A percentile compares a stretch with the other conserved stretches of the same genome.
These are phyloP conservation scores for Pythium insidiosum DNA, from an alignment of 352 stramenopile genomes.

Conservation along the genomic window DNA sequence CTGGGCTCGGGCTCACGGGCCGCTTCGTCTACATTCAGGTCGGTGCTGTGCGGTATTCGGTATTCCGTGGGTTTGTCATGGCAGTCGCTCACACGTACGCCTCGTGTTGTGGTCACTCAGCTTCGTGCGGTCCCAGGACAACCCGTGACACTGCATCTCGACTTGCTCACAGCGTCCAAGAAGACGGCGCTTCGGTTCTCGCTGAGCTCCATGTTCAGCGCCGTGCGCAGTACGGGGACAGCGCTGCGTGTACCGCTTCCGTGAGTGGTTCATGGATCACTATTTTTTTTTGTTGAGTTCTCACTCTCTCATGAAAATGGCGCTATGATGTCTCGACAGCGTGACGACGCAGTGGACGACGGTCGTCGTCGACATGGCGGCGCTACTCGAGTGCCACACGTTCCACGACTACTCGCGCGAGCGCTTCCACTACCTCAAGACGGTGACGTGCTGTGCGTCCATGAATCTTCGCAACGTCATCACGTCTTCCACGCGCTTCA, in stretches of 20 bases:
- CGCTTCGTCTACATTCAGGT: conserved; percentile 71
- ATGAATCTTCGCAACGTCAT: conserved; percentile 67
- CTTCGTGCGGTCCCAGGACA: conserved; percentile 28
- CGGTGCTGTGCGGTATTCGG: neutral
- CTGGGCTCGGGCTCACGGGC: conserved; percentile 54
- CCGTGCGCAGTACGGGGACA: conserved; percentile 41
- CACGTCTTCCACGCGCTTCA: conserved; percentile 40
- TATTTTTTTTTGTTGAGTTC: neutral
- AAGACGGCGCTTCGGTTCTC: conserved; percentile 59
- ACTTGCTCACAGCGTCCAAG: conserved; percentile 60
- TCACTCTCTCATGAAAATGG: no score
- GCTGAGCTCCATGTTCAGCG: conserved; percentile 60
- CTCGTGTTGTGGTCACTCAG: conserved; percentile 6
- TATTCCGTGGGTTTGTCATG: no score
- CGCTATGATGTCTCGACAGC: conserved; percentile 14
- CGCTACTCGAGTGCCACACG: conserved; percentile 51
- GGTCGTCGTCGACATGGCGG: conserved; percentile 51
- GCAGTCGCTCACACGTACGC: no score
- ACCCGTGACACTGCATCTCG: conserved; percentile 56
- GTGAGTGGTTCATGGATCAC: conserved; percentile 2
- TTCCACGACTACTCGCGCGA: conserved; percentile 67
- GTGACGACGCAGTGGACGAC: conserved; percentile 50
- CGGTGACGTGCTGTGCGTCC: conserved; percentile 50
- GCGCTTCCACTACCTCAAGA: conserved; percentile 54
- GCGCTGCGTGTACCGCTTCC: conserved; percentile 49